A percentile compares a stretch with the other conserved stretches of the same genome.
phyloP scores from a whole-genome alignment of 2,329 filamentous ascomycete genomes.

The Capronia americana region DNA sequence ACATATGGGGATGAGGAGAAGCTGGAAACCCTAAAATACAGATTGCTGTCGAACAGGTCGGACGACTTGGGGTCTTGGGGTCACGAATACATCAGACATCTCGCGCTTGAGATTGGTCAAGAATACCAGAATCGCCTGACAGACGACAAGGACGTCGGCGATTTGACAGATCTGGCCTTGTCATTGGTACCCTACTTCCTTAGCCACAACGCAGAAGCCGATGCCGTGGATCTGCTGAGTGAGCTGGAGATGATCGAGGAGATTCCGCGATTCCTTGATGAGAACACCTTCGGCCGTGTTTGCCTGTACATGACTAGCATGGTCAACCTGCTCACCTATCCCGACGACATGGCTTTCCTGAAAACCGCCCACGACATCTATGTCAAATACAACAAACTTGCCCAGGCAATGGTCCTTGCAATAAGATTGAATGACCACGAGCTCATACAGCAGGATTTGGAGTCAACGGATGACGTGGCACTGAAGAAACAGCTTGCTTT shows the following conservation, averaged over 20 bases:
- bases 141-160: constrained; percentile 80
- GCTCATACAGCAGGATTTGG: constrained; percentile 81
- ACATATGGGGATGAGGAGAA: constrained; percentile 97
- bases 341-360: constrained; percentile 95
- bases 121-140: constrained; percentile 88
- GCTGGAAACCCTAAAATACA: constrained; percentile 95
- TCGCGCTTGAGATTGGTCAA: constrained; percentile 93
- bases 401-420: constrained; percentile 91
- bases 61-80: constrained; percentile 97
- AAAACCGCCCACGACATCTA: constrained; percentile 93
- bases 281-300: constrained; percentile 90
- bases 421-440: constrained; percentile 89
- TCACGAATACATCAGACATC: constrained; percentile 95
- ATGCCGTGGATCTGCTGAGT: constrained; percentile 95
- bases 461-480: constrained; percentile 77
- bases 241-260: constrained; percentile 97
- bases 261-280: constrained; percentile 86
- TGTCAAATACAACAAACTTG: constrained; percentile 87
- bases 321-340: constrained; percentile 96
- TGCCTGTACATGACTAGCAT: constrained; percentile 99
- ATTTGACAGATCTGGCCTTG: constrained; percentile 83
- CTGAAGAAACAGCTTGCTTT: constrained; percentile 94
- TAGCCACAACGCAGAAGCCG: constrained; percentile 96
- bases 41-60: constrained; percentile 74
- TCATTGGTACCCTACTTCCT: constrained; percentile 92